Evolutionary conservation across 257 asterid species (phyloP).

Genomic region (Ballota nigra): DNA sequence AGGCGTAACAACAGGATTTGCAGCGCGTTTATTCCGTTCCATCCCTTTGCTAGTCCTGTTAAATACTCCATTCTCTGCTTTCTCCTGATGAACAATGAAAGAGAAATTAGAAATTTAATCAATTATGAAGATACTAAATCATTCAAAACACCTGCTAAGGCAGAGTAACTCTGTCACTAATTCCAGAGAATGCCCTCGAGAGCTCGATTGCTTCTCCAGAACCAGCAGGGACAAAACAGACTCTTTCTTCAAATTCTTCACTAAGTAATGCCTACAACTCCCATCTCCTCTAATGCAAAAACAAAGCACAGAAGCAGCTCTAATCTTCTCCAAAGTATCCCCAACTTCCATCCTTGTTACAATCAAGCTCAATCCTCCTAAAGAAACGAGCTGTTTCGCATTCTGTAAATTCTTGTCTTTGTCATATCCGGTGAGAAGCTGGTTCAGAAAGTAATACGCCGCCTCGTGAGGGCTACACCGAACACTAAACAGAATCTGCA

Average conservation of each 20-base stretch:
- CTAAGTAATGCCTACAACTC: slow-evolving; percentile 62
- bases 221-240: slow-evolving; percentile 43
- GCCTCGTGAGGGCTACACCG: slow-evolving; percentile 61
- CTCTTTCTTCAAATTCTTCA: slow-evolving; percentile 50
- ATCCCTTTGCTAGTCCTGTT: slow-evolving; percentile 44
- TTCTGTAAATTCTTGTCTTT: slow-evolving; percentile 63
- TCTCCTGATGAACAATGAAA: slow-evolving; percentile 35
- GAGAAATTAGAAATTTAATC: background rate
- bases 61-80: slow-evolving; percentile 46
- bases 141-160: slow-evolving; percentile 52
- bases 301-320: slow-evolving; percentile 44
- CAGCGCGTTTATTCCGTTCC: slow-evolving; percentile 60
- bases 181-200: slow-evolving; percentile 42
- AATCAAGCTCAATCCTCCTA: slow-evolving; percentile 68
- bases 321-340: slow-evolving; percentile 49
- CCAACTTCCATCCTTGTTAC: slow-evolving; percentile 63
- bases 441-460: slow-evolving; percentile 63
- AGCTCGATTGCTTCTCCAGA: slow-evolving; percentile 25
- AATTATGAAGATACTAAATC: background rate
- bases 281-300: slow-evolving; percentile 67
- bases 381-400: slow-evolving; percentile 53
- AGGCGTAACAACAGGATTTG: slow-evolving; percentile 55
- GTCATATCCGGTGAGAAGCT: slow-evolving; percentile 57
- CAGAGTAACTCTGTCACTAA: slow-evolving; percentile 60
- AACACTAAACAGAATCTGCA: slow-evolving; percentile 54